Percentiles rank a stretch among this genome's conserved stretches.
These are phyloP conservation scores for Blepharisma stoltei DNA, from an alignment of 73 alveolate genomes.

Conservation along the genomic window DNA sequence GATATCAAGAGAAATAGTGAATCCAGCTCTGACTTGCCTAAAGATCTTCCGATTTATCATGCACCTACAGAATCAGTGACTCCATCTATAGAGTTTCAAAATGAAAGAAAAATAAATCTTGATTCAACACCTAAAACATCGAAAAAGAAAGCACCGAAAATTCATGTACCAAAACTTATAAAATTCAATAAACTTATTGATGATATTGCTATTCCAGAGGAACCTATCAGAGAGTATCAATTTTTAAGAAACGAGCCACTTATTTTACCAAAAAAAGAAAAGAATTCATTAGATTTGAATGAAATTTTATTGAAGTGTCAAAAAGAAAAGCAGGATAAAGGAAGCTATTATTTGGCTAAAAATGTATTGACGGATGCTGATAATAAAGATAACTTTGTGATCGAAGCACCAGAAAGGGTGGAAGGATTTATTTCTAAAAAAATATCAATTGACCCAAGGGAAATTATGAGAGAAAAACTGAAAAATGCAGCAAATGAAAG, in stretches of 20 bases:
- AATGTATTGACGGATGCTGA: background rate
- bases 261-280: background rate
- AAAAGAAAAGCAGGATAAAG: background rate
- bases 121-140: background rate
- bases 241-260: slow-evolving; percentile 24
- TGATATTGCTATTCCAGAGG: background rate
- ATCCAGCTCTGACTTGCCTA: no score
- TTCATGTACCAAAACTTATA: background rate
- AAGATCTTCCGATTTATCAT: no score
- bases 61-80: no score
- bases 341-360: slow-evolving; percentile 10
- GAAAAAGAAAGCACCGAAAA: background rate
- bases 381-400: slow-evolving; percentile 1
- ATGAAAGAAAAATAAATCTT: no score
- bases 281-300: background rate
- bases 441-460: background rate
- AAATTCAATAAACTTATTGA: slow-evolving; percentile 16
- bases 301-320: background rate
- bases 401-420: background rate
- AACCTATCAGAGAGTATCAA: background rate
- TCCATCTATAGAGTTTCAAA: no score
- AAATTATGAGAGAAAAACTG: slow-evolving; percentile 11
- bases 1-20: no score
- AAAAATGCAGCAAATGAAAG: slow-evolving; percentile 6
- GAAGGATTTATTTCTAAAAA: slow-evolving; percentile 13